phyloP scores from a whole-genome alignment of 495 filamentous ascomycete species.

The Aspergillus mulundensis region DNA sequence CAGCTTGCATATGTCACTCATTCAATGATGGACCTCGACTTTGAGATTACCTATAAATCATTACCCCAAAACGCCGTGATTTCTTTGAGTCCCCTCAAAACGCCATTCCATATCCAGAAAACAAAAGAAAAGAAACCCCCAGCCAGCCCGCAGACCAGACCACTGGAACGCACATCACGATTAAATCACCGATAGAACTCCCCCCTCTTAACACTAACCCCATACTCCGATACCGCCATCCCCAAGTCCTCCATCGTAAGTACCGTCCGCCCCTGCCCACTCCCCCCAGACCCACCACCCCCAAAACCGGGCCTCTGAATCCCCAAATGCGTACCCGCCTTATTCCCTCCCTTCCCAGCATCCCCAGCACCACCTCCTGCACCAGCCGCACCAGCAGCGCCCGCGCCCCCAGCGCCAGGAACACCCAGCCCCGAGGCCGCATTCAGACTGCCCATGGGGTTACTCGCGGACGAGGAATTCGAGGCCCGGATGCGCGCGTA shows the following conservation, averaged over 20 bases:
- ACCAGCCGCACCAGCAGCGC: conserved; percentile 51
- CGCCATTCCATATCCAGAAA: not conserved
- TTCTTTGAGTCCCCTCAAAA: not conserved
- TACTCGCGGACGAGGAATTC: conserved; percentile 77
- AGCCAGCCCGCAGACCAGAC: not conserved
- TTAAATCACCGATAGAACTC: conserved; percentile 84
- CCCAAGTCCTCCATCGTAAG: conserved; percentile 98
- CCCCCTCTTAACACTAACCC: conserved; percentile 91
- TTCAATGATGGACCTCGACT: no score
- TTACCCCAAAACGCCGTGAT: not conserved
- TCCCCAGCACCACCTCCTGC: conserved; percentile 31
- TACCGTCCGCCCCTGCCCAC: conserved; percentile 82
- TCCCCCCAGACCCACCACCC: conserved; percentile 85
- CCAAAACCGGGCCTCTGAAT: conserved; percentile 90
- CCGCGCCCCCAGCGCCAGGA: conserved; percentile 50
- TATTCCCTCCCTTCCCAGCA: conserved; percentile 49
- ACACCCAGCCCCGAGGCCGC: conserved; percentile 69
- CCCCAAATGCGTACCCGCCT: conserved; percentile 69
- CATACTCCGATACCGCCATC: conserved; percentile 95
- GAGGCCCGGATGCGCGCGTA: conserved; percentile 91
- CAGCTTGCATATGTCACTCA: no score
- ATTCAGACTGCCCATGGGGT: conserved; percentile 81
- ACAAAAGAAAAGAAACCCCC: conserved; percentile 3
- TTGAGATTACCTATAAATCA: not conserved
- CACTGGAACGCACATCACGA: not conserved